Percentiles rank a stretch among this genome's conserved stretches.
phyloP scores from a whole-genome alignment of 2,329 filamentous ascomycete species.

The Xylariales sp. region DNA sequence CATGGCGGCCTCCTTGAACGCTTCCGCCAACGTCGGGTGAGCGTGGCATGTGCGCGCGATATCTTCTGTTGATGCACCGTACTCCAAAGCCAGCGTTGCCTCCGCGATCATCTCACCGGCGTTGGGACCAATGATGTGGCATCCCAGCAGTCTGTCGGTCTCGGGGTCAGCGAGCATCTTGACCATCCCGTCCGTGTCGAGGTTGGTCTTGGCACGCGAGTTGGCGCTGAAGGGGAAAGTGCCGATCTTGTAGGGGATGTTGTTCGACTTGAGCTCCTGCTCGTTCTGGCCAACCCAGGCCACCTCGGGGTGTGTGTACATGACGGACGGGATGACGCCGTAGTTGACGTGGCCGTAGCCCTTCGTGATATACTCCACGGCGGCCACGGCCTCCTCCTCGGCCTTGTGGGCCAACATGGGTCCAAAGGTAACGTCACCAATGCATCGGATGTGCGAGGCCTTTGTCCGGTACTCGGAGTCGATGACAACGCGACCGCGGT shows the following conservation, averaged over 20 bases:
- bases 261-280: slow-evolving; percentile 85
- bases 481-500: slow-evolving; percentile 91
- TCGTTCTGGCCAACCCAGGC: slow-evolving; percentile 98
- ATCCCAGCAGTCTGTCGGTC: slow-evolving; percentile 90
- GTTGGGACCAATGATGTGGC: slow-evolving; percentile 94
- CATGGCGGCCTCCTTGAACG: slow-evolving; percentile 99
- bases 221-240: slow-evolving; percentile 98
- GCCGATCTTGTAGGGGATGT: slow-evolving; percentile 88
- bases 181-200: slow-evolving; percentile 91
- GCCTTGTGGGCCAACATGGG: slow-evolving; percentile 99
- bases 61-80: slow-evolving; percentile 92
- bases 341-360: slow-evolving; percentile 99
- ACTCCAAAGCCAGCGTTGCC: slow-evolving; percentile 90
- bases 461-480: slow-evolving; percentile 99
- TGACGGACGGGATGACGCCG: slow-evolving; percentile 92
- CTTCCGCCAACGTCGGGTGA: slow-evolving; percentile 91
- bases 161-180: slow-evolving; percentile 96
- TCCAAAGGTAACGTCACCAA: slow-evolving; percentile 94
- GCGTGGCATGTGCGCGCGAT: slow-evolving; percentile 93
- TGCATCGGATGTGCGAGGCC: slow-evolving; percentile 91
- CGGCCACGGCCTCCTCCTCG: slow-evolving; percentile 94
- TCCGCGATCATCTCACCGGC: slow-evolving; percentile 99
- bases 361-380: slow-evolving; percentile 96
- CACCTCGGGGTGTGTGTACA: slow-evolving; percentile 99
- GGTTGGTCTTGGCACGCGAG: slow-evolving; percentile 97